Percentiles rank a stretch among this genome's conserved stretches.
Evolutionary conservation across 768 basidiomycete genomes (phyloP).

Genomic region (Flagelloscypha sp.): DNA sequence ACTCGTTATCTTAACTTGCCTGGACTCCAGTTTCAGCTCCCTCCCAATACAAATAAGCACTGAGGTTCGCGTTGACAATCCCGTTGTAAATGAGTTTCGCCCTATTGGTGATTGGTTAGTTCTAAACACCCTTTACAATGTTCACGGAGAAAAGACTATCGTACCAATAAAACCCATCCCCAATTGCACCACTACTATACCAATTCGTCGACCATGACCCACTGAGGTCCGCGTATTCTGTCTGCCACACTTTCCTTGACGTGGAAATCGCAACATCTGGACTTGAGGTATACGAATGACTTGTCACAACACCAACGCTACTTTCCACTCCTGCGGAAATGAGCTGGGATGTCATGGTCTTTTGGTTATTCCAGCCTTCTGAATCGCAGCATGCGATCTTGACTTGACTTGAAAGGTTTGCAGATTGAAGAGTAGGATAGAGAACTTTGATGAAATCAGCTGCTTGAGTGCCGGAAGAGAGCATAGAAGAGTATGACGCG

Average conservation of each 20-base stretch:
- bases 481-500: constrained; percentile 11
- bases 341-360: constrained; percentile 9
- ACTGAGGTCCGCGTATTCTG: constrained; percentile 9
- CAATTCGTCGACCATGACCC: constrained; percentile 9
- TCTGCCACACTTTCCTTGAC: constrained; percentile 6
- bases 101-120: constrained; percentile 1
- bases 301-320: constrained; percentile 7
- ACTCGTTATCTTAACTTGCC: too few relatives aligned
- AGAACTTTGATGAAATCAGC: constrained; percentile 11
- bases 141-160: neutral
- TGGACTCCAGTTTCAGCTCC: constrained; percentile 8
- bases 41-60: constrained; percentile 10
- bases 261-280: constrained; percentile 7
- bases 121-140: too few relatives aligned
- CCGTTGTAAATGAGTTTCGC: constrained; percentile 11
- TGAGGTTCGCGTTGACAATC: constrained; percentile 8
- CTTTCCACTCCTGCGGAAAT: constrained; percentile 8
- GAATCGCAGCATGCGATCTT: constrained; percentile 9
- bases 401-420: constrained; percentile 5
- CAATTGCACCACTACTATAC: constrained; percentile 4
- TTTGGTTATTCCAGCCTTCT: constrained; percentile 10
- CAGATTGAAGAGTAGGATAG: constrained; percentile 7
- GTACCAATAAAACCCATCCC: constrained; percentile 9
- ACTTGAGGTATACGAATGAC: constrained; percentile 5
- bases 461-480: constrained; percentile 8